A percentile compares a stretch with the other conserved stretches of the same genome.
phyloP scores from a whole-genome alignment of 2,329 filamentous ascomycete species.

The Helminthosporium solani region DNA sequence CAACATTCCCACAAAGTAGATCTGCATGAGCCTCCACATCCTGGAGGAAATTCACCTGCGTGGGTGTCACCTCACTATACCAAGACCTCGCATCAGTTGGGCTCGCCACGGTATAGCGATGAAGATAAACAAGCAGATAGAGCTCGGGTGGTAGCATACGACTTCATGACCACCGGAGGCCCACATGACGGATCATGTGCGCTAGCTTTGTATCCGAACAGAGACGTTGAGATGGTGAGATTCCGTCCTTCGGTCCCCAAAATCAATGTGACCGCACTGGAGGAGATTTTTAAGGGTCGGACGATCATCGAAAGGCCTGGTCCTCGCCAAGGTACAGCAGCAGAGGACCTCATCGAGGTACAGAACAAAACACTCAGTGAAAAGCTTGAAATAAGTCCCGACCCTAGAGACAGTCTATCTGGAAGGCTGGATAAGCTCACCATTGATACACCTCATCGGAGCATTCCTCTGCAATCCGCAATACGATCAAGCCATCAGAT shows the following conservation, averaged over 20 bases:
- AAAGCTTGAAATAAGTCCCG: slow-evolving; percentile 27
- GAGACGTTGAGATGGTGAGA: slow-evolving; percentile 52
- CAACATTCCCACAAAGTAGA: slow-evolving; percentile 48
- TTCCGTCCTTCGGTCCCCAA: slow-evolving; percentile 47
- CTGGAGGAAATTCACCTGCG: slow-evolving; percentile 23
- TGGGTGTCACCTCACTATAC: slow-evolving; percentile 50
- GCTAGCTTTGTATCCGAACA: slow-evolving; percentile 55
- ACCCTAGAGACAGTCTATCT: slow-evolving; percentile 24
- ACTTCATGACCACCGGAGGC: slow-evolving; percentile 56
- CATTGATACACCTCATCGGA: slow-evolving; percentile 35
- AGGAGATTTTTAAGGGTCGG: slow-evolving; percentile 45
- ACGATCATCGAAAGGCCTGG: slow-evolving; percentile 34
- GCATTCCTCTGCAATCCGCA: slow-evolving; percentile 27
- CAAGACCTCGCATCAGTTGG: slow-evolving; percentile 45
- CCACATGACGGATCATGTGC: slow-evolving; percentile 52
- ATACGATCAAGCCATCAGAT: slow-evolving; percentile 34
- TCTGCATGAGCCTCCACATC: slow-evolving; percentile 20
- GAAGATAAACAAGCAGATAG: slow-evolving; percentile 48
- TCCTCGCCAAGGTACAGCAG: slow-evolving; percentile 27
- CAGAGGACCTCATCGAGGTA: slow-evolving; percentile 37
- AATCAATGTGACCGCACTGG: slow-evolving; percentile 46
- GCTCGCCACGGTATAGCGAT: slow-evolving; percentile 49
- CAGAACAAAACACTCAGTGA: slow-evolving; percentile 33
- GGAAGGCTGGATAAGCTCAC: slow-evolving; percentile 33
- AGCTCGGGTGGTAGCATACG: slow-evolving; percentile 58